Evolutionary conservation across 352 stramenopile species (phyloP), one percentile per base, ranked within the genome.

Genomic region (Phytophthora pistaciae): DNA sequence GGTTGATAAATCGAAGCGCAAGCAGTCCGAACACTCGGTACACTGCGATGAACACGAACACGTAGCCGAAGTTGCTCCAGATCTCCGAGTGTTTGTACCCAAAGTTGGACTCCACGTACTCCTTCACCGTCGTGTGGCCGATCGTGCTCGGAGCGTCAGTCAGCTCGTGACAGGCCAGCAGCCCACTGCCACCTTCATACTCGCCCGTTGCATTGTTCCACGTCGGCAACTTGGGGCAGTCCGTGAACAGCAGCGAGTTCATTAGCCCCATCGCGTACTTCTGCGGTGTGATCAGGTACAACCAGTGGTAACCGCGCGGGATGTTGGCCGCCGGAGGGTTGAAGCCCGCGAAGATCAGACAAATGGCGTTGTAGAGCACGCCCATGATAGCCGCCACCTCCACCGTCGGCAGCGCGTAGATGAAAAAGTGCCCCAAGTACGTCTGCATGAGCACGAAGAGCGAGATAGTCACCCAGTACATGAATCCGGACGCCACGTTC

Each of bases 231-330:
- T 71, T 72, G 3, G 68, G 64, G 25, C 73, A 80, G 20, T 80
- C 69, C 0, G 46, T 67, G 58, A 87, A 87, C 1, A 72, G 66
- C 14, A 79, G 61, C 9, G 79, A 58, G 16, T 68, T 68, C 11
- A 86, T 29, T 1, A 87, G 53, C 4, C 67, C 64, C 31, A 83
- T 60, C 1, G 63, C 54, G 46, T 78, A 85, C 5, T 63, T 63
- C 16, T 84, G 76, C 7, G 77, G 74, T 13, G 68, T 79, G 72
- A 85, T 83, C 20, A 61, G 60, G 66, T 85, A 83, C 42, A 87
- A 50, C 80, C 77, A 87, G 29, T 73, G 50, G 49, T 84, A 85
- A 11, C 75, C 75, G 2, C 62, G 21, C 6, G 80, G 80, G 38
- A 85, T 85, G 20, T 44, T 57, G 33, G 70, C 62, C 0, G 72